These are phyloP conservation scores for Aspergillus quadricinctus DNA, from an alignment of 2,329 filamentous ascomycete species.

Conservation along the genomic window DNA sequence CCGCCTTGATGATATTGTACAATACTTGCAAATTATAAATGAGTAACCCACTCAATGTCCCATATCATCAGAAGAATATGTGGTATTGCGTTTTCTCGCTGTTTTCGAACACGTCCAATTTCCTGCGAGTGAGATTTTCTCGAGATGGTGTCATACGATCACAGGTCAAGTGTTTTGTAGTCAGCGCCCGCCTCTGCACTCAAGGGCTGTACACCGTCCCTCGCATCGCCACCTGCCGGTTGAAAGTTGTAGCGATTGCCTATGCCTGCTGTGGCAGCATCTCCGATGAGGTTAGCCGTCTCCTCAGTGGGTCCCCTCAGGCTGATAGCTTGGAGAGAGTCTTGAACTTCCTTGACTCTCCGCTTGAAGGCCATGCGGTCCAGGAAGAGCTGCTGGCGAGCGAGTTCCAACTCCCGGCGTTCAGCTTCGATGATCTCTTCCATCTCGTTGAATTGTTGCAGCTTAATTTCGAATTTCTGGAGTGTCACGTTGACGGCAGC, in stretches of 20 bases:
- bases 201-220: slow-evolving; percentile 35
- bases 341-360: slow-evolving; percentile 77
- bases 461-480: slow-evolving; percentile 91
- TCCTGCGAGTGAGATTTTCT: not conserved
- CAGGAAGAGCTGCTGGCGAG: slow-evolving; percentile 86
- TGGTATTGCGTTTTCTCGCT: not conserved
- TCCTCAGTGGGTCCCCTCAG: slow-evolving; percentile 42
- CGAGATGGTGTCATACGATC: slow-evolving; percentile 13
- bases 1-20: slow-evolving; percentile 17
- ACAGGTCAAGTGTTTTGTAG: slow-evolving; percentile 41
- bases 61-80: not conserved
- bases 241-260: slow-evolving; percentile 42
- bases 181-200: slow-evolving; percentile 38
- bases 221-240: slow-evolving; percentile 25
- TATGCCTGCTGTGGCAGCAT: slow-evolving; percentile 31
- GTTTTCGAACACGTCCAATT: slow-evolving; percentile 1
- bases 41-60: not conserved
- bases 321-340: slow-evolving; percentile 53
- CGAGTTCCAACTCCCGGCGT: slow-evolving; percentile 84
- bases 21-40: slow-evolving; percentile 19
- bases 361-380: slow-evolving; percentile 88
- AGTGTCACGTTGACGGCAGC: slow-evolving; percentile 90
- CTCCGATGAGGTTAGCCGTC: slow-evolving; percentile 31
- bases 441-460: slow-evolving; percentile 95
- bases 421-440: slow-evolving; percentile 89